A percentile compares a stretch with the other conserved stretches of the same genome.
phyloP scores from a whole-genome alignment of 2,329 filamentous ascomycete species.

The Graphium sp. region DNA sequence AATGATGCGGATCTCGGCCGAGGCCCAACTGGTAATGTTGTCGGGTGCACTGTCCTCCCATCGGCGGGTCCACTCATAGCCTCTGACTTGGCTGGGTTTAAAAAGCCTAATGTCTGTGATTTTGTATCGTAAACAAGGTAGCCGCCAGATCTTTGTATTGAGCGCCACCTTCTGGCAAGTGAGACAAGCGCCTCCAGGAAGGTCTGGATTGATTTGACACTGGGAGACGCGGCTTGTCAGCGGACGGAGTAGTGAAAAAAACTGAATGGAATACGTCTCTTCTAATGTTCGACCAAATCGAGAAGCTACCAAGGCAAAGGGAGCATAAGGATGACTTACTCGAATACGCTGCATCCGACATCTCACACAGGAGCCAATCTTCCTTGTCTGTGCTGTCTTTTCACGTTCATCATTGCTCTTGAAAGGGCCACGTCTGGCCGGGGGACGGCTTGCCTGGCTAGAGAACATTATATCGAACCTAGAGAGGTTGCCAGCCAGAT shows the following conservation, averaged over 20 bases:
- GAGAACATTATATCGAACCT: slow-evolving; percentile 15
- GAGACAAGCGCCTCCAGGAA: slow-evolving; percentile 29
- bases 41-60: slow-evolving; percentile 39
- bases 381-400: slow-evolving; percentile 38
- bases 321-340: slow-evolving; percentile 24
- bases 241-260: too few species aligned
- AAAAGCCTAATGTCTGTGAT: slow-evolving; percentile 40
- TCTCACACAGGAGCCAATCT: slow-evolving; percentile 40
- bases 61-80: slow-evolving; percentile 39
- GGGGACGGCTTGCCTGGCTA: slow-evolving; percentile 15
- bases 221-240: slow-evolving; percentile 15
- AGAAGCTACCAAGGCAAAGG: too few species aligned
- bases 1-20: slow-evolving; percentile 29
- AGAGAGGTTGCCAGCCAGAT: too few species aligned
- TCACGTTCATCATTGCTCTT: slow-evolving; percentile 31
- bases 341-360: slow-evolving; percentile 46
- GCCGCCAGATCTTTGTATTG: slow-evolving; percentile 30
- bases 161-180: slow-evolving; percentile 32
- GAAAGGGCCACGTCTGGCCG: slow-evolving; percentile 33
- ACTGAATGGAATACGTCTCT: too few species aligned
- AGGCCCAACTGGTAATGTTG: slow-evolving; percentile 38
- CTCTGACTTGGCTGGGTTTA: slow-evolving; percentile 40
- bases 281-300: too few species aligned
- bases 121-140: slow-evolving; percentile 43
- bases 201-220: slow-evolving; percentile 32